Percentiles rank a stretch among this genome's conserved stretches.
Conservation (phyloP, 2,329 filamentous ascomycete genomes). For the Cordyceps cateniannulata region DNA sequence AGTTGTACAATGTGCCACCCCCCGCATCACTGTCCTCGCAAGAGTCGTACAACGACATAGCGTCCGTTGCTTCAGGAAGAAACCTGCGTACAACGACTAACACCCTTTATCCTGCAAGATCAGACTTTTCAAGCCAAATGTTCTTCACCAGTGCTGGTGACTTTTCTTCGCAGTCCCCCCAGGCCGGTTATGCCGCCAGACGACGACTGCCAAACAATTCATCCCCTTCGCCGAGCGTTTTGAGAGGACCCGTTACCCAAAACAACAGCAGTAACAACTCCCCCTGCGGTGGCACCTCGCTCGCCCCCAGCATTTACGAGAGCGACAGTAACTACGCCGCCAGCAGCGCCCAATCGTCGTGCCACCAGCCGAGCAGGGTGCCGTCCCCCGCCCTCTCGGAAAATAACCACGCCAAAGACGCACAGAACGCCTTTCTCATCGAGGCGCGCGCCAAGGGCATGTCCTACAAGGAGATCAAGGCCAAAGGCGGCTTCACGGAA, state of each 20-base stretch:
- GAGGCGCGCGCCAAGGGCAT: constrained; percentile 47
- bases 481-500: constrained; percentile 48
- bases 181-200: neutral
- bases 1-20: constrained; percentile 10
- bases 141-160: neutral
- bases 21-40: constrained; percentile 4
- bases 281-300: neutral
- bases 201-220: neutral
- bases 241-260: no score
- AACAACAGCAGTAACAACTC: neutral
- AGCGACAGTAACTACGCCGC: constrained; percentile 1
- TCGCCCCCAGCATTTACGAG: neutral
- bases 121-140: constrained; percentile 2
- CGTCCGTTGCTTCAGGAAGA: neutral
- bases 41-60: constrained; percentile 5
- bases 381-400: neutral
- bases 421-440: constrained; percentile 37
- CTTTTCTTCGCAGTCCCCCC: neutral
- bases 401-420: neutral
- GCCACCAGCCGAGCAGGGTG: neutral
- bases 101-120: neutral
- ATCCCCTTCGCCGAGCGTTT: neutral
- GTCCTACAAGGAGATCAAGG: constrained; percentile 60
- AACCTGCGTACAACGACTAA: neutral
- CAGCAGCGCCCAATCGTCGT: neutral